Conservation (phyloP, 257 asterid genomes). For the Plectranthus barbatus region DNA sequence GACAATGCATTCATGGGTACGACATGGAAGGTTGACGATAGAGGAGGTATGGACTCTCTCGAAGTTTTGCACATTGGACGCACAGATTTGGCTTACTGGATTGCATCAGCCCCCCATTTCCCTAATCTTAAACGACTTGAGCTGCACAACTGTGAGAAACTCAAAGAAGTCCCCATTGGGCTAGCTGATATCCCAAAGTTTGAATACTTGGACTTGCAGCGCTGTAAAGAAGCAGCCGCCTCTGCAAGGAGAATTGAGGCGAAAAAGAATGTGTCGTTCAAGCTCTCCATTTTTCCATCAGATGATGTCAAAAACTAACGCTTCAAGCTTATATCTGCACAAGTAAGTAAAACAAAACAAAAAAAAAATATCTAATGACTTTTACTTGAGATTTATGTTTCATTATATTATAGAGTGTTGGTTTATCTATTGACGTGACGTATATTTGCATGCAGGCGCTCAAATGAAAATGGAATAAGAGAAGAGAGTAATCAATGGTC, state of each 20-base stretch:
- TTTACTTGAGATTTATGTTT: background rate
- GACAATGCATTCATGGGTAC: conserved; percentile 17
- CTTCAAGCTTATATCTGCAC: background rate
- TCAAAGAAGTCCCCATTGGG: conserved; percentile 8
- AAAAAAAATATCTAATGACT: too few relatives aligned
- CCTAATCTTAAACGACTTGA: conserved; percentile 14
- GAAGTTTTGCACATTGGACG: conserved; percentile 16
- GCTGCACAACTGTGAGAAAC: conserved; percentile 21
- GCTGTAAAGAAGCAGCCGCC: background rate
- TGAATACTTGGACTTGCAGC: conserved; percentile 13
- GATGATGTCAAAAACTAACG: background rate
- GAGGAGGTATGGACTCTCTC: conserved; percentile 18
- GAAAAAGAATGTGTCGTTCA: background rate
- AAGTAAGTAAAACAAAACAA: background rate
- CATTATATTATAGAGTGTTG: too few relatives aligned
- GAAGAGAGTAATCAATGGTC: too few relatives aligned
- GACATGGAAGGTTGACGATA: conserved; percentile 2
- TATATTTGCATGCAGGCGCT: background rate
- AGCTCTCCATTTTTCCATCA: conserved; percentile 17
- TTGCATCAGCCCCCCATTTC: conserved; percentile 12
- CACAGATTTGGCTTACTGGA: conserved; percentile 13
- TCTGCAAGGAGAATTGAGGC: conserved; percentile 11
- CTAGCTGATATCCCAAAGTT: conserved; percentile 17
- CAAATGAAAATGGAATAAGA: too few relatives aligned
- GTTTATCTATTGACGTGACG: too few relatives aligned